These are phyloP conservation scores for Tuber calosporum DNA, from an alignment of 495 filamentous ascomycete species.

Conservation along the genomic window DNA sequence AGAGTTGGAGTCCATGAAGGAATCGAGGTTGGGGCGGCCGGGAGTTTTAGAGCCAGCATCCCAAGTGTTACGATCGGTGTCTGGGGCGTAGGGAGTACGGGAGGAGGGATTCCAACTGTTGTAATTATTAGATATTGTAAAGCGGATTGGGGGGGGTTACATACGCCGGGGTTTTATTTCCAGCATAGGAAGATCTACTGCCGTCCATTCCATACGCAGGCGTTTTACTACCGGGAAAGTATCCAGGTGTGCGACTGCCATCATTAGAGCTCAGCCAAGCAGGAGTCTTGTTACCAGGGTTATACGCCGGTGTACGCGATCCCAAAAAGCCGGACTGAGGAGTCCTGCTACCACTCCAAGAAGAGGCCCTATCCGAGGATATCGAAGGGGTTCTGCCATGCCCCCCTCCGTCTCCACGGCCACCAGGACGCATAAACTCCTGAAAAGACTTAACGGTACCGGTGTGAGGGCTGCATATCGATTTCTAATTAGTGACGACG, in stretches of 20 bases:
- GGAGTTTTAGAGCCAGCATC: conserved; percentile 66
- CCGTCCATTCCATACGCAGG: conserved; percentile 83
- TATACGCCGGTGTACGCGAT: conserved; percentile 42
- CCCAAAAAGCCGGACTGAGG: conserved; percentile 37
- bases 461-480: conserved; percentile 46
- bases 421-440: conserved; percentile 54
- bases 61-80: conserved; percentile 61
- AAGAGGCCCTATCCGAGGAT: conserved; percentile 13
- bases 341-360: conserved; percentile 32
- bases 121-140: conserved; percentile 10
- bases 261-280: conserved; percentile 52
- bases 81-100: conserved; percentile 66
- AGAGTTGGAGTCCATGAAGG: conserved; percentile 43
- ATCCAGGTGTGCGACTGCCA: conserved; percentile 63
- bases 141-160: conserved; percentile 1
- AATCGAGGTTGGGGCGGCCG: conserved; percentile 47
- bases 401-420: conserved; percentile 49
- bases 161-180: conserved; percentile 54
- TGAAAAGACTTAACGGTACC: conserved; percentile 65
- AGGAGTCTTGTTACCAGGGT: conserved; percentile 46
- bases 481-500: conserved; percentile 12
- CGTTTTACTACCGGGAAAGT: conserved; percentile 57
- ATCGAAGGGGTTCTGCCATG: conserved; percentile 40
- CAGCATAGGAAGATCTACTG: conserved; percentile 65
- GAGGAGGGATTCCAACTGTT: conserved; percentile 53